A percentile compares a stretch with the other conserved stretches of the same genome.
These are phyloP conservation scores for Oemleria cerasiformis DNA, from an alignment of 306 rosid genomes.

Conservation along the genomic window DNA sequence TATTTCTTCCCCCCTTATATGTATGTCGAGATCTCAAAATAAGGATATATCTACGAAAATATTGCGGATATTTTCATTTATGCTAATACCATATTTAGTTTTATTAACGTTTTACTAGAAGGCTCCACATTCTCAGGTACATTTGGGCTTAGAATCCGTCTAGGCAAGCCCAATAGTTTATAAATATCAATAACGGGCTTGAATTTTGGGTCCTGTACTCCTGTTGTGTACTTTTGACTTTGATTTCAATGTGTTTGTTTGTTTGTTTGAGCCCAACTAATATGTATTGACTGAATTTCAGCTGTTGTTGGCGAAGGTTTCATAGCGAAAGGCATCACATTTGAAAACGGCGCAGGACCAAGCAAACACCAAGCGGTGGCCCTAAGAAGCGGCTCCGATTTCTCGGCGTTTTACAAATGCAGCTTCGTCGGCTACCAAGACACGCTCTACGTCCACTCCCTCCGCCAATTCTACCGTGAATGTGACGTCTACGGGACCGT, in stretches of 20 bases:
- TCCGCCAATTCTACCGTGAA: slow-evolving; percentile 82
- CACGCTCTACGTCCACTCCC: slow-evolving; percentile 89
- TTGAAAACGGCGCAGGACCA: slow-evolving; percentile 84
- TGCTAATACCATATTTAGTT: no score
- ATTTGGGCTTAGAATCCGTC: no score
- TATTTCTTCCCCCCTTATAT: no score
- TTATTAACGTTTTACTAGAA: no score
- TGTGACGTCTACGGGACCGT: slow-evolving; percentile 84
- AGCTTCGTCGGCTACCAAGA: slow-evolving; percentile 89
- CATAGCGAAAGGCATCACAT: slow-evolving; percentile 77
- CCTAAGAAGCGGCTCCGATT: slow-evolving; percentile 59
- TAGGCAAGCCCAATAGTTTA: no score
- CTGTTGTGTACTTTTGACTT: no score
- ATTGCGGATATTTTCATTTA: no score
- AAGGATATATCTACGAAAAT: no score
- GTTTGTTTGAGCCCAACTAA: not conserved
- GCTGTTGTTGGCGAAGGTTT: slow-evolving; percentile 72
- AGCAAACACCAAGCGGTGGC: slow-evolving; percentile 95
- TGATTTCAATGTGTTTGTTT: not conserved
- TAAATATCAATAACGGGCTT: no score
- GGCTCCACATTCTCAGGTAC: no score
- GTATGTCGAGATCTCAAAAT: no score
- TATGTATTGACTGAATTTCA: slow-evolving; percentile 14
- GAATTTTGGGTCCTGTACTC: no score
- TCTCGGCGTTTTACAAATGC: slow-evolving; percentile 74